phyloP scores from a whole-genome alignment of 768 basidiomycete species.

The Suillus weaverae region DNA sequence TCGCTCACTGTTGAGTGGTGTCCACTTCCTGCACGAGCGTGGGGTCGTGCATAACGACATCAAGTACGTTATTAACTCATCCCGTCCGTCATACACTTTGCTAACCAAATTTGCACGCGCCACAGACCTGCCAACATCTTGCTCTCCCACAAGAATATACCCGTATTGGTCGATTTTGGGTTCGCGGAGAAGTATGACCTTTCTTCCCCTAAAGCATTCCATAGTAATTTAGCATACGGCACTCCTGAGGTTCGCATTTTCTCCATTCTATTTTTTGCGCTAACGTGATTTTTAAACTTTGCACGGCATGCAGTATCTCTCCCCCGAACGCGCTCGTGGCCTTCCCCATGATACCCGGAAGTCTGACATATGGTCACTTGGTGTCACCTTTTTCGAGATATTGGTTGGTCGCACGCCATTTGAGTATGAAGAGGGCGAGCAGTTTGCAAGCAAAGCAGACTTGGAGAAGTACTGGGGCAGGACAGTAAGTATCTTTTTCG shows the following conservation, averaged over 20 bases:
- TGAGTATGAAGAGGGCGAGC: conserved; percentile 76
- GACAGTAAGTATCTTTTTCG: conserved; percentile 49
- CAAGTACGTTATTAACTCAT: conserved; percentile 55
- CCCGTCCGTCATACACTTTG: neutral
- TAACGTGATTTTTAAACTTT: neutral
- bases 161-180: conserved; percentile 94
- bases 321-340: conserved; percentile 88
- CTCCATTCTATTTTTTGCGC: neutral
- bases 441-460: conserved; percentile 76
- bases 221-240: conserved; percentile 82
- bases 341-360: conserved; percentile 91
- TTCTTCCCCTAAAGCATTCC: conserved; percentile 64
- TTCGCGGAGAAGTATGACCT: conserved; percentile 88
- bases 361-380: conserved; percentile 85
- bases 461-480: conserved; percentile 85
- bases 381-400: conserved; percentile 93
- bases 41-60: conserved; percentile 93
- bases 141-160: conserved; percentile 71
- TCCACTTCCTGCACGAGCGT: conserved; percentile 80
- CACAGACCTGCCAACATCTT: conserved; percentile 90
- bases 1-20: conserved; percentile 73
- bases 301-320: conserved; percentile 68
- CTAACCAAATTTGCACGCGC: neutral
- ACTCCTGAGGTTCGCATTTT: conserved; percentile 74
- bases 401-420: conserved; percentile 92